These are phyloP conservation scores for Fusarium sp. DNA, from an alignment of 2,329 filamentous ascomycete genomes.

Conservation along the genomic window DNA sequence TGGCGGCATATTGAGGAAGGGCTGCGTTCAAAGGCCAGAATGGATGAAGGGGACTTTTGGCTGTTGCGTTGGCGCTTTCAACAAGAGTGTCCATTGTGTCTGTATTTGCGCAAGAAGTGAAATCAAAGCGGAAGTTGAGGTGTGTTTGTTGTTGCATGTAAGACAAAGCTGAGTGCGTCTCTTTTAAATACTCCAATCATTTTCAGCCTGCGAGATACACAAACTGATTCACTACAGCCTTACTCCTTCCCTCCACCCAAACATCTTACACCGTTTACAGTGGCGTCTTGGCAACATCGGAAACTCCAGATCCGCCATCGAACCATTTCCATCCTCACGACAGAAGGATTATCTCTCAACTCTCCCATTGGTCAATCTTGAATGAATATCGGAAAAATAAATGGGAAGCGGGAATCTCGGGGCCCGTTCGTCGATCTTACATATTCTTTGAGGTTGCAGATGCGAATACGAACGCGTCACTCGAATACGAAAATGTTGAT, in stretches of 20 bases:
- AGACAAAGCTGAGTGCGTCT: neutral
- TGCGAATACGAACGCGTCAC: slow-evolving; percentile 28
- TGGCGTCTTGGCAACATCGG: slow-evolving; percentile 23
- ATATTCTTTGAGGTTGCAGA: neutral
- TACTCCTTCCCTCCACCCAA: neutral
- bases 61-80: slow-evolving; percentile 8
- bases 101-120: neutral
- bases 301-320: slow-evolving; percentile 34
- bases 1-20: slow-evolving; percentile 72
- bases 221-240: neutral
- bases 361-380: slow-evolving; percentile 3
- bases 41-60: slow-evolving; percentile 59
- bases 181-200: neutral
- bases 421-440: neutral
- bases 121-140: neutral
- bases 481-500: slow-evolving; percentile 10
- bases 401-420: slow-evolving; percentile 11
- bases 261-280: neutral
- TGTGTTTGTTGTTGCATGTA: neutral
- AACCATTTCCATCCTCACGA: slow-evolving; percentile 9
- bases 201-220: neutral
- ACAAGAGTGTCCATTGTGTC: slow-evolving; percentile 24
- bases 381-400: neutral
- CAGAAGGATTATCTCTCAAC: neutral
- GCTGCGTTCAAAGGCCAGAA: slow-evolving; percentile 75